phyloP scores from a whole-genome alignment of 2,329 filamentous ascomycete genomes.

The Corynespora cassiicola region DNA sequence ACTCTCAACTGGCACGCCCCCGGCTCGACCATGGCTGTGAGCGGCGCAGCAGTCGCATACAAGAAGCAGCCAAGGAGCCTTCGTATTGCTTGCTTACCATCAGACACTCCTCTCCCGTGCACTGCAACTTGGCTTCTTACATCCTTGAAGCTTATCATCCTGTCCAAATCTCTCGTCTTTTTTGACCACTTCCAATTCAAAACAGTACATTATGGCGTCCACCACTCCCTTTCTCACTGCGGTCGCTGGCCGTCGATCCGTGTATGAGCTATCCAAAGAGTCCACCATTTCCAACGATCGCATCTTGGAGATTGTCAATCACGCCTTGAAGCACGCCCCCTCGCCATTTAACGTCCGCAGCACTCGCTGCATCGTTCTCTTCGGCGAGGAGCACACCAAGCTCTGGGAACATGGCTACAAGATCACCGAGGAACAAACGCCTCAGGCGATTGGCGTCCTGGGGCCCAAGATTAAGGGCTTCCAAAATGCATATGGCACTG shows the following conservation, averaged over 20 bases:
- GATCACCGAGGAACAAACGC: constrained; percentile 19
- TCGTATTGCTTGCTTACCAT: no score
- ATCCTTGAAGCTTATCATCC: constrained; percentile 1
- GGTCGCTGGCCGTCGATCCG: constrained; percentile 31
- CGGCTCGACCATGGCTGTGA: no score
- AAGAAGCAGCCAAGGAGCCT: constrained; percentile 9
- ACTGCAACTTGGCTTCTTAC: constrained; percentile 1
- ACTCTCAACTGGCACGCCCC: no score
- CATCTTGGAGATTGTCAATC: constrained; percentile 30
- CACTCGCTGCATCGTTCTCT: constrained; percentile 32
- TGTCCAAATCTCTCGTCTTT: background rate
- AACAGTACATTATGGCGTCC: constrained; percentile 30
- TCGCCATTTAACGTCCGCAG: constrained; percentile 39
- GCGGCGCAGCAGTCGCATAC: constrained; percentile 1
- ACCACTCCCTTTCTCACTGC: constrained; percentile 33
- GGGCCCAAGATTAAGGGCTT: constrained; percentile 30
- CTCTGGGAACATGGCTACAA: constrained; percentile 31
- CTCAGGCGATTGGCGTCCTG: constrained; percentile 19
- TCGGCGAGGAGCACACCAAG: constrained; percentile 27
- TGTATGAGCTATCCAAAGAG: constrained; percentile 28
- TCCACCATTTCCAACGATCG: constrained; percentile 29
- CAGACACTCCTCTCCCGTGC: no score
- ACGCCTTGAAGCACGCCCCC: constrained; percentile 30
- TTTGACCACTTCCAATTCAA: background rate
- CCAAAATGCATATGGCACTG: constrained; percentile 25